Percentiles rank a stretch among this genome's conserved stretches.
Evolutionary conservation across 371 early-diverging fungal genomes (phyloP).

Genomic region (Lichtheimia ornata): DNA sequence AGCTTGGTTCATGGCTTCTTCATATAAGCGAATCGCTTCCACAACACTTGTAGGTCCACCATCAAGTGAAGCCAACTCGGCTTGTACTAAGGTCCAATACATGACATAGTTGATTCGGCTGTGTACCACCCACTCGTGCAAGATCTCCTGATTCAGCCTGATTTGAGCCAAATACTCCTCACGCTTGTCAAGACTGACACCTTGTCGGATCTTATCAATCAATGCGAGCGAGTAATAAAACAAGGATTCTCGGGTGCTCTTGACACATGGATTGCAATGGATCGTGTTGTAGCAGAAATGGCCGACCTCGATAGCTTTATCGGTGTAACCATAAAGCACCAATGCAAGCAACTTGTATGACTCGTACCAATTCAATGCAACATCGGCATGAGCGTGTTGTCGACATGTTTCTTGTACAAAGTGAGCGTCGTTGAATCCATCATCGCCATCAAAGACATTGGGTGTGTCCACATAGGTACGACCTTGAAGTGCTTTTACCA

Average conservation of each 20-base stretch:
- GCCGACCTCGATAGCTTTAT: slow-evolving; percentile 34
- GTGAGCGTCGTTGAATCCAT: slow-evolving; percentile 41
- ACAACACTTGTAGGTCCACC: slow-evolving; percentile 10
- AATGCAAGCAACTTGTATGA: slow-evolving; percentile 38
- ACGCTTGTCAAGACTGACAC: slow-evolving; percentile 3
- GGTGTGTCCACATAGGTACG: slow-evolving; percentile 27
- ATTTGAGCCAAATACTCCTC: slow-evolving; percentile 23
- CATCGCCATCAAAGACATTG: slow-evolving; percentile 43
- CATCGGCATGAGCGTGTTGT: slow-evolving; percentile 27
- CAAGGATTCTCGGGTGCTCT: slow-evolving; percentile 33
- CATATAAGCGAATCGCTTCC: slow-evolving; percentile 28
- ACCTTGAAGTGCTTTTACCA: slow-evolving; percentile 43
- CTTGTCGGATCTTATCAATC: slow-evolving; percentile 24
- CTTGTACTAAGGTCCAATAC: slow-evolving; percentile 32
- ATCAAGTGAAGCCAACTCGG: slow-evolving; percentile 4
- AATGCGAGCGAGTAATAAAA: slow-evolving; percentile 37
- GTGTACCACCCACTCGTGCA: slow-evolving; percentile 33
- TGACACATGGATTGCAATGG: slow-evolving; percentile 36
- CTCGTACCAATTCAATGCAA: slow-evolving; percentile 42
- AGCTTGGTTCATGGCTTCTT: slow-evolving; percentile 38
- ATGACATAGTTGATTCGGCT: slow-evolving; percentile 27
- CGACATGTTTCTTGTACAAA: slow-evolving; percentile 37
- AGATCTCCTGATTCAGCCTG: slow-evolving; percentile 24
- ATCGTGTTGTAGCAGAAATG: slow-evolving; percentile 21
- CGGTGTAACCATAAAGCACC: slow-evolving; percentile 42